Evolutionary conservation across 495 filamentous ascomycete genomes (phyloP).

Genomic region (Daldinia grandis): DNA sequence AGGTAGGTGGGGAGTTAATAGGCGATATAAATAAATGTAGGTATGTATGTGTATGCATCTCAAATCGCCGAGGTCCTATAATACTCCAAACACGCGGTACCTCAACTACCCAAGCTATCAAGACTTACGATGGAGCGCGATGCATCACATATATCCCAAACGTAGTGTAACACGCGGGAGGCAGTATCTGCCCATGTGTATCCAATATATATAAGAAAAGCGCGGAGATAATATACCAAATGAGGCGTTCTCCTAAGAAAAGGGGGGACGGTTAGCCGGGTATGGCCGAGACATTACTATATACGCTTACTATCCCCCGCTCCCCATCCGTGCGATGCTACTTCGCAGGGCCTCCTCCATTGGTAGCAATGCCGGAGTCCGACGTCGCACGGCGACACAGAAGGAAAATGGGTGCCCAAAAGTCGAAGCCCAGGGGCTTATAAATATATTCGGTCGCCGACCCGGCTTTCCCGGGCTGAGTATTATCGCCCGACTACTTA

Average conservation of each 20-base stretch:
- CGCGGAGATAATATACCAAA: conserved; percentile 10
- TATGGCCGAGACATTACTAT: conserved; percentile 28
- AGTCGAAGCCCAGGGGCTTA: conserved; percentile 11
- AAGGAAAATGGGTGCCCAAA: conserved; percentile 5
- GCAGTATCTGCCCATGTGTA: background rate
- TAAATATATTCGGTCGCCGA: conserved; percentile 37
- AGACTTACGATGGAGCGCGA: background rate
- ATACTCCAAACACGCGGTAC: background rate
- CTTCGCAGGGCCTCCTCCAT: conserved; percentile 13
- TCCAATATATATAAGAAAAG: conserved; percentile 25
- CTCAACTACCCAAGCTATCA: background rate
- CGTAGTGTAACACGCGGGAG: conserved; percentile 8
- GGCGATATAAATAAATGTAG: background rate
- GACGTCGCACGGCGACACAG: conserved; percentile 35
- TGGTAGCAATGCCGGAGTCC: conserved; percentile 29
- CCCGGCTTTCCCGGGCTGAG: conserved; percentile 20
- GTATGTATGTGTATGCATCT: conserved; percentile 2
- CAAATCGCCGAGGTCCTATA: conserved; percentile 10
- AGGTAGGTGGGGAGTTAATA: background rate
- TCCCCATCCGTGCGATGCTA: conserved; percentile 24
- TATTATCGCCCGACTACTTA: conserved; percentile 23
- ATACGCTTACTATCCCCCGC: conserved; percentile 26
- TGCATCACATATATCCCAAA: conserved; percentile 8
- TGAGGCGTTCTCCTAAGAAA: conserved; percentile 10
- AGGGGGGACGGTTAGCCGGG: conserved; percentile 22